Evolutionary conservation across 2,329 filamentous ascomycete species (phyloP), one percentile per base, ranked within the genome.

Genomic region (Cytospora schulzeri): DNA sequence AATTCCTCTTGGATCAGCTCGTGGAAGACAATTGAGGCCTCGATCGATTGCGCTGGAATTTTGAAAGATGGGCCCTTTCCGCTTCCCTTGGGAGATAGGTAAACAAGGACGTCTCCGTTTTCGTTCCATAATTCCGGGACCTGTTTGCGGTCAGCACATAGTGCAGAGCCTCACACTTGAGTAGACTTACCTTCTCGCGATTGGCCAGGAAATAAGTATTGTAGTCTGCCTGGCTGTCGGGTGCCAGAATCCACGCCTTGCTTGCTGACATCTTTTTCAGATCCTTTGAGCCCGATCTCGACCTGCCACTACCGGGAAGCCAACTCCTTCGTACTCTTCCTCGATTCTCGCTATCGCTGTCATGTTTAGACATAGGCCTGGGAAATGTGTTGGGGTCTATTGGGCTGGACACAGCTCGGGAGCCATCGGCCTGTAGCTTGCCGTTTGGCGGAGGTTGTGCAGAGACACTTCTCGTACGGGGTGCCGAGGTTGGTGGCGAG

Each of bases 101-200:
- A 86, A 24, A 90, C 80, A 58, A 80, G 77, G 28, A 88, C 80
- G 66, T 82, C 82, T 48, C 84, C 86, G 59, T 74, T 76, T 62
- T 88, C 85, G 68, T 87, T 85, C 88, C 88, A 90, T 24, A 90
- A 74, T 72, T 90, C 88, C 1, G 87, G 85, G 4, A 89, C 84
- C 85, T 88, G 64, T 15, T 62, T 60, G 66, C 35, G 38, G 67
- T 67, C 26, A 60, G 61, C 48, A 60, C 60, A 45, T 48, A 28
- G 2, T 56, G 8, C 38, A 35, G 17, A 33, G 17, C 33, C 24
- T 45, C 19, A 26, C 11, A 28, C 6, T 54, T 19, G 26, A 33
- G 7, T 22, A 14, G 26, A 22, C 58, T 65, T 71, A 86, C 84
- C 77, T 83, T 86, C 69, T 88, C 85, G 24, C 80, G 83, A 52